phyloP scores from a whole-genome alignment of 2,329 filamentous ascomycete species.

The Metarhizium album region DNA sequence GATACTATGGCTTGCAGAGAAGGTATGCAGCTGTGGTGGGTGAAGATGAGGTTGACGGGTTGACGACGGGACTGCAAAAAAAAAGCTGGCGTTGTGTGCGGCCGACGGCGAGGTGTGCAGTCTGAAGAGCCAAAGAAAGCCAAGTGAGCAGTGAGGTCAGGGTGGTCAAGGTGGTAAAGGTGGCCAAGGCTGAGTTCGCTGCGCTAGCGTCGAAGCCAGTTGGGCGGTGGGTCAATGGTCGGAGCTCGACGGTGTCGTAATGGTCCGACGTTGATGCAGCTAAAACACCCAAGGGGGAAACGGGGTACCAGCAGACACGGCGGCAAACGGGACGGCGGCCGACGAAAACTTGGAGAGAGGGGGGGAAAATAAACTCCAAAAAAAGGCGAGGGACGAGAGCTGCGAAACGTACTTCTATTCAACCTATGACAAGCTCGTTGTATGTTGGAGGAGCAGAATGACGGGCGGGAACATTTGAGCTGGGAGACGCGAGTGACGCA shows the following conservation, averaged over 20 bases:
- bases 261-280: background rate
- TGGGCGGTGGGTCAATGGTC: background rate
- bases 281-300: background rate
- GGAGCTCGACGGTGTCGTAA: background rate
- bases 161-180: background rate
- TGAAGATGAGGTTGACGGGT: background rate
- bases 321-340: no score
- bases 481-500: no score
- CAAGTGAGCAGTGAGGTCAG: background rate
- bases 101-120: background rate
- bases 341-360: background rate
- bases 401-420: no score
- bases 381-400: background rate
- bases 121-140: background rate
- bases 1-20: background rate
- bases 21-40: background rate
- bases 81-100: background rate
- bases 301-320: background rate
- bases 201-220: background rate
- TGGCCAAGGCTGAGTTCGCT: background rate
- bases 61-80: background rate
- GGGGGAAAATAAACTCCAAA: background rate
- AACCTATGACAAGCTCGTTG: no score
- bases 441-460: no score
- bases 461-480: no score